Percentiles rank a stretch among this genome's conserved stretches.
Evolutionary conservation across 164 flowering plant genomes (phyloP).

Genomic region (Amborella trichopoda): DNA sequence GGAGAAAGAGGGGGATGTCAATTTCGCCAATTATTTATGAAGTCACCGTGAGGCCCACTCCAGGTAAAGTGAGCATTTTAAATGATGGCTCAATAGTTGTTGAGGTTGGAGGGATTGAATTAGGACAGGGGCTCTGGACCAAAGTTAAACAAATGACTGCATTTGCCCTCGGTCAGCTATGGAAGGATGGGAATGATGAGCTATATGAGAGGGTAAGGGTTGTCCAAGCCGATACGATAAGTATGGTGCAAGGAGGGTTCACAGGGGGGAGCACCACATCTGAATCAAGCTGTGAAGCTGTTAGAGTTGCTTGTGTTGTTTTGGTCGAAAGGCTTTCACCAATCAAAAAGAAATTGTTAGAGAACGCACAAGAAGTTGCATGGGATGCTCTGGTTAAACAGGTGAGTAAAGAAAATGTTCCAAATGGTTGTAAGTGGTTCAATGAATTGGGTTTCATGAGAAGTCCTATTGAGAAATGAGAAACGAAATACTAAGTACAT

Average conservation of each 20-base stretch:
- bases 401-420: no score
- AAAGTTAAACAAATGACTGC: slow-evolving; percentile 88
- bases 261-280: slow-evolving; percentile 95
- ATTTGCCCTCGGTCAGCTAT: slow-evolving; percentile 47
- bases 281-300: slow-evolving; percentile 87
- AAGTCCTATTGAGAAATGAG: no score
- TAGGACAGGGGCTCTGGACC: slow-evolving; percentile 97
- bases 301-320: slow-evolving; percentile 51
- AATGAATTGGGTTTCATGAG: no score
- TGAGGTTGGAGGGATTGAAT: slow-evolving; percentile 89
- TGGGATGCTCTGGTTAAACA: slow-evolving; percentile 59
- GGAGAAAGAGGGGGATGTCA: slow-evolving; percentile 80
- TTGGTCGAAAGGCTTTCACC: slow-evolving; percentile 62
- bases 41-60: slow-evolving; percentile 44
- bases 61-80: slow-evolving; percentile 81
- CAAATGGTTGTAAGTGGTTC: no score
- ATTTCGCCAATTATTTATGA: slow-evolving; percentile 50
- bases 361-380: slow-evolving; percentile 31
- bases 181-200: slow-evolving; percentile 32
- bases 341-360: slow-evolving; percentile 38
- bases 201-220: slow-evolving; percentile 60
- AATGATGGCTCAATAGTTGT: slow-evolving; percentile 80
- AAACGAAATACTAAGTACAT: no score
- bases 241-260: slow-evolving; percentile 76
- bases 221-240: slow-evolving; percentile 74